Percentiles rank a stretch among this genome's conserved stretches.
Conservation (phyloP, 495 filamentous ascomycete genomes). For the Hyaloscypha bicolor region DNA sequence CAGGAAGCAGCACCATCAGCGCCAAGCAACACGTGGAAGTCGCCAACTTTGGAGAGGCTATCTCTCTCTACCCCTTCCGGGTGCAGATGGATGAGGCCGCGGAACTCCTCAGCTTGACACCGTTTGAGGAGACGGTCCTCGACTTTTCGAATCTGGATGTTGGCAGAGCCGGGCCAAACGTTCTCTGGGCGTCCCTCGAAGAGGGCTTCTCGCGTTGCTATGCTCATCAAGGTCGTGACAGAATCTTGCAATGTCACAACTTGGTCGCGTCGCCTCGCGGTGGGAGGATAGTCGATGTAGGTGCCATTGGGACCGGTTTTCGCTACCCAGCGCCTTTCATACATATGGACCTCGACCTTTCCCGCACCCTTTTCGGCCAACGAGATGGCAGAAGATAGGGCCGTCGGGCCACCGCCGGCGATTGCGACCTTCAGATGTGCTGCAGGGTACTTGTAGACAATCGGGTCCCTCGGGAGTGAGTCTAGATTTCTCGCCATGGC, state of each 20-base stretch:
- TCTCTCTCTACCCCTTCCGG: slow-evolving; percentile 38
- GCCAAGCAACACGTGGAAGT: slow-evolving; percentile 43
- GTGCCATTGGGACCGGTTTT: slow-evolving; percentile 1
- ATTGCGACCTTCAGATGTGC: slow-evolving; percentile 38
- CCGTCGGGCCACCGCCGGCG: slow-evolving; percentile 40
- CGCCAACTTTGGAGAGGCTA: slow-evolving; percentile 38
- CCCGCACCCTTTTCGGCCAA: slow-evolving; percentile 38
- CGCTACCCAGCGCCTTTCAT: slow-evolving; percentile 12
- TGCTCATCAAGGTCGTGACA: slow-evolving; percentile 37
- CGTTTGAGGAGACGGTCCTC: slow-evolving; percentile 41
- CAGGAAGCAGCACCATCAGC: slow-evolving; percentile 42
- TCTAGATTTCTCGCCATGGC: slow-evolving; percentile 37
- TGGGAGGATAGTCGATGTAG: slow-evolving; percentile 14
- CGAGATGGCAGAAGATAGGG: slow-evolving; percentile 40
- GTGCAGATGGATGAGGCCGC: slow-evolving; percentile 38
- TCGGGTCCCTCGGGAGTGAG: slow-evolving; percentile 32
- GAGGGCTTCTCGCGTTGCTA: slow-evolving; percentile 5
- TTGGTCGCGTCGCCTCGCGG: slow-evolving; percentile 11
- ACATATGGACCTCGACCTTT: slow-evolving; percentile 9
- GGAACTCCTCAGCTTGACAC: slow-evolving; percentile 38
- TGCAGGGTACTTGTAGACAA: slow-evolving; percentile 37
- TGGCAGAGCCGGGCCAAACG: slow-evolving; percentile 13
- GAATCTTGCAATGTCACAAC: slow-evolving; percentile 12
- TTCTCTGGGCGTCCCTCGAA: slow-evolving; percentile 9
- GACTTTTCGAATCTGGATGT: slow-evolving; percentile 39